phyloP scores from a whole-genome alignment of 257 asterid genomes.

The Mitragyna speciosa region DNA sequence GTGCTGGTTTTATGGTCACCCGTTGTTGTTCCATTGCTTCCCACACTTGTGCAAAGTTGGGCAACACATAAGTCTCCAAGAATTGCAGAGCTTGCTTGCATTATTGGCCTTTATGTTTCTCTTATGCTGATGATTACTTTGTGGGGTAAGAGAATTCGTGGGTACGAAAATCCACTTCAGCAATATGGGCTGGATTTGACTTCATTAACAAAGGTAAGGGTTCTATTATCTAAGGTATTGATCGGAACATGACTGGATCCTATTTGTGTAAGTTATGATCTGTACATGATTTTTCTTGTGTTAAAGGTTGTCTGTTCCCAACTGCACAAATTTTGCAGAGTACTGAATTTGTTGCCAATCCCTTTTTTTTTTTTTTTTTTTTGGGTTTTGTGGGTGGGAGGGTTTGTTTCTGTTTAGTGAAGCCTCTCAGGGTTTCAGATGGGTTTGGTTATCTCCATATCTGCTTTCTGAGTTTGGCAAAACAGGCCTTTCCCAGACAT shows the following conservation, averaged over 20 bases:
- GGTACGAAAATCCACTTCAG: conserved; percentile 69
- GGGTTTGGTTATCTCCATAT: neutral
- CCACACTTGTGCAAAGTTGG: conserved; percentile 82
- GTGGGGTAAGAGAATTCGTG: conserved; percentile 93
- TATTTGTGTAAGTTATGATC: neutral
- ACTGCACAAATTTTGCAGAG: neutral
- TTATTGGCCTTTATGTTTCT: conserved; percentile 74
- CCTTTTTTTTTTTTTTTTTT: neutral
- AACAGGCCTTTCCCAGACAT: neutral
- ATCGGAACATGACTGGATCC: too few species aligned
- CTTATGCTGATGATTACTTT: conserved; percentile 58
- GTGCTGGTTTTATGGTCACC: conserved; percentile 98
- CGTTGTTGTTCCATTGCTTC: conserved; percentile 77
- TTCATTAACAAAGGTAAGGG: conserved; percentile 59
- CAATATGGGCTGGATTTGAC: conserved; percentile 81
- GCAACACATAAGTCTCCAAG: conserved; percentile 52
- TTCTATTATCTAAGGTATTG: too few species aligned
- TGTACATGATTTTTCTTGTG: neutral
- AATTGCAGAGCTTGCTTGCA: conserved; percentile 71
- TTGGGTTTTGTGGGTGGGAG: too few species aligned
- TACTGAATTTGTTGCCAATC: neutral
- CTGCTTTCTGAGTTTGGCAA: neutral
- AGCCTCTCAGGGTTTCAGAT: neutral
- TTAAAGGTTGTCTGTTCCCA: neutral
- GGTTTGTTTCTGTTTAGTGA: neutral